These are phyloP conservation scores for Nicotiana benthamiana DNA, from an alignment of 257 asterid species.

Conservation along the genomic window DNA sequence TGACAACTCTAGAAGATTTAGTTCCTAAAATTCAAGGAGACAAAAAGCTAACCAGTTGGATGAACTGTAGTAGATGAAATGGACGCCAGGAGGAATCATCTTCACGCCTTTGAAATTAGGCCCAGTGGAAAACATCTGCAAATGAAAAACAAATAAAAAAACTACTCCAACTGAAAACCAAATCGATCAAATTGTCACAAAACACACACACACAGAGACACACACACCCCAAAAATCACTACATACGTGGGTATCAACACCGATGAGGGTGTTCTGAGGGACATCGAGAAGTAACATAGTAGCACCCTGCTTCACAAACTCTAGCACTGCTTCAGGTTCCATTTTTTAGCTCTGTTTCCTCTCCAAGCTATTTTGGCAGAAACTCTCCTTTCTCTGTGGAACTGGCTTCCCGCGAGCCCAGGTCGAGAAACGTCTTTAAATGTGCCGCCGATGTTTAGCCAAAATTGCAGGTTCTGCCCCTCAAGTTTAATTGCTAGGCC, in stretches of 20 bases:
- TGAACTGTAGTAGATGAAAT: slow-evolving; percentile 68
- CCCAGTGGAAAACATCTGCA: slow-evolving; percentile 71
- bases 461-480: not conserved
- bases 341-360: slow-evolving; percentile 15
- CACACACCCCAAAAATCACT: not conserved
- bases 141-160: not conserved
- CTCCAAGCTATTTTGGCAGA: not conserved
- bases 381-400: not conserved
- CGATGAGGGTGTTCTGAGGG: slow-evolving; percentile 74
- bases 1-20: not conserved
- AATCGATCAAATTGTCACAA: not conserved
- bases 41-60: slow-evolving; percentile 45
- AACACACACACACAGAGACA: not conserved
- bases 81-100: slow-evolving; percentile 93
- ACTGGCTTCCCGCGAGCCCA: not conserved
- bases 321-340: slow-evolving; percentile 67
- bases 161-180: not conserved
- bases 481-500: not conserved
- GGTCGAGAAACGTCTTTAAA: not conserved
- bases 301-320: slow-evolving; percentile 58
- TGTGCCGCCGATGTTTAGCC: not conserved
- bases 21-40: not conserved
- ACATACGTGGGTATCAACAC: slow-evolving; percentile 73
- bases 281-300: slow-evolving; percentile 75
- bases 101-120: slow-evolving; percentile 87